Percentiles rank a stretch among this genome's conserved stretches.
These are phyloP conservation scores for Boletus patriciae DNA, from an alignment of 768 basidiomycete species.

Conservation along the genomic window DNA sequence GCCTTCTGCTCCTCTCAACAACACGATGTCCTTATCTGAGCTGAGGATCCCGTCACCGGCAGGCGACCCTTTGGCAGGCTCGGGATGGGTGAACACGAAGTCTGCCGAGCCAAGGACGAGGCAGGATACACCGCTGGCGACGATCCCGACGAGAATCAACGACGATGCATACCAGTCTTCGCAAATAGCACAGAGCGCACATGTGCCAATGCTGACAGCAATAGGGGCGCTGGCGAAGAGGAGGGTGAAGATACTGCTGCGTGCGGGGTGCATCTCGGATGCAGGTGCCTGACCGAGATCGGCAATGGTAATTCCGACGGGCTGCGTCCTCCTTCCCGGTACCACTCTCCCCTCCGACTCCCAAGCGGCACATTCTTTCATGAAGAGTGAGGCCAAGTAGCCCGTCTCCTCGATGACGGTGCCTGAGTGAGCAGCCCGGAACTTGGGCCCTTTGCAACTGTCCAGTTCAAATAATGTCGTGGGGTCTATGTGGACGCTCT, in stretches of 20 bases:
- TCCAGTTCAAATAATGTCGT: slow-evolving; percentile 12
- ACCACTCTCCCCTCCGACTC: slow-evolving; percentile 12
- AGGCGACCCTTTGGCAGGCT: slow-evolving; percentile 26
- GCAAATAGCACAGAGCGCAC: slow-evolving; percentile 18
- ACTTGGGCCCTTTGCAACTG: slow-evolving; percentile 52
- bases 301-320: slow-evolving; percentile 11
- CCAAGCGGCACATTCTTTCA: slow-evolving; percentile 14
- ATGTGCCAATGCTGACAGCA: slow-evolving; percentile 20
- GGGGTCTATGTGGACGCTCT: slow-evolving; percentile 11
- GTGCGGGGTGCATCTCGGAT: slow-evolving; percentile 5
- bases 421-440: slow-evolving; percentile 67
- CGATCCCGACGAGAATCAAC: slow-evolving; percentile 34
- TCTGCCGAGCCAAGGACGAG: slow-evolving; percentile 26
- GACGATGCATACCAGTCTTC: slow-evolving; percentile 29
- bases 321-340: slow-evolving; percentile 9
- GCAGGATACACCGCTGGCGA: slow-evolving; percentile 31
- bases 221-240: slow-evolving; percentile 23
- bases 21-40: slow-evolving; percentile 18
- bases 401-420: slow-evolving; percentile 47
- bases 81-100: slow-evolving; percentile 21
- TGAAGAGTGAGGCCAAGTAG: slow-evolving; percentile 55
- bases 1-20: slow-evolving; percentile 30
- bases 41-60: slow-evolving; percentile 31
- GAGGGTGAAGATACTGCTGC: not conserved
- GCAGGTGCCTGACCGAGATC: slow-evolving; percentile 12